Conservation (phyloP, 2,329 filamentous ascomycete species). For the Orbilia ellipsospora region DNA sequence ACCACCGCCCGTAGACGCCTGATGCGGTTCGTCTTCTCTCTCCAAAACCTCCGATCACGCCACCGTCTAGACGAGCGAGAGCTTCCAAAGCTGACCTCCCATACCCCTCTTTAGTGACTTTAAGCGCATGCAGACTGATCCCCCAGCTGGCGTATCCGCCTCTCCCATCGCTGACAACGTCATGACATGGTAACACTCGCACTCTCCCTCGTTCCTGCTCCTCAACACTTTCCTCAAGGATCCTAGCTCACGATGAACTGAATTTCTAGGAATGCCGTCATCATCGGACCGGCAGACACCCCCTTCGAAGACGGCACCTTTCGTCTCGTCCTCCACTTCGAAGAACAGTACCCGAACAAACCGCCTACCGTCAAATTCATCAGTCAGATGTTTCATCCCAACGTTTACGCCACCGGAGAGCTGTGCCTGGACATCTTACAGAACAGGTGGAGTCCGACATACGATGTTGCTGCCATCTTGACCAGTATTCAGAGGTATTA, state of each 20-base stretch:
- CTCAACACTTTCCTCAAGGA: background rate
- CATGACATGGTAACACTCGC: conserved; percentile 82
- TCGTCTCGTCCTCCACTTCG: conserved; percentile 97
- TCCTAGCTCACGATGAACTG: no score
- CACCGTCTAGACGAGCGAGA: conserved; percentile 20
- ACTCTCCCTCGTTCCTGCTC: conserved; percentile 59
- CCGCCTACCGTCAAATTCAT: conserved; percentile 98
- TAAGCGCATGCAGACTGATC: conserved; percentile 98
- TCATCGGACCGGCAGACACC: conserved; percentile 95
- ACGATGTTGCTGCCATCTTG: conserved; percentile 95
- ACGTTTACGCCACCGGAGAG: conserved; percentile 97
- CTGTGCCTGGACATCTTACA: conserved; percentile 96
- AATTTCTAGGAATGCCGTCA: conserved; percentile 86
- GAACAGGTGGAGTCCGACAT: conserved; percentile 98
- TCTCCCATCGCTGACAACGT: conserved; percentile 96
- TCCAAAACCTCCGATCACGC: conserved; percentile 26
- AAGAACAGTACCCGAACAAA: conserved; percentile 98
- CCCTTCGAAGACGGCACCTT: conserved; percentile 99
- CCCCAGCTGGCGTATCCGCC: conserved; percentile 93
- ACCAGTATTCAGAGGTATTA: conserved; percentile 96
- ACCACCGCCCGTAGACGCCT: conserved; percentile 93
- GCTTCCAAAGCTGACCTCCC: conserved; percentile 55
- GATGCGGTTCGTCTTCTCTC: conserved; percentile 75
- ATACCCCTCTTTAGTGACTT: conserved; percentile 39
- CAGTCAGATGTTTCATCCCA: conserved; percentile 98